Conservation (phyloP, 768 basidiomycete species). For the Podaxis sp. region DNA sequence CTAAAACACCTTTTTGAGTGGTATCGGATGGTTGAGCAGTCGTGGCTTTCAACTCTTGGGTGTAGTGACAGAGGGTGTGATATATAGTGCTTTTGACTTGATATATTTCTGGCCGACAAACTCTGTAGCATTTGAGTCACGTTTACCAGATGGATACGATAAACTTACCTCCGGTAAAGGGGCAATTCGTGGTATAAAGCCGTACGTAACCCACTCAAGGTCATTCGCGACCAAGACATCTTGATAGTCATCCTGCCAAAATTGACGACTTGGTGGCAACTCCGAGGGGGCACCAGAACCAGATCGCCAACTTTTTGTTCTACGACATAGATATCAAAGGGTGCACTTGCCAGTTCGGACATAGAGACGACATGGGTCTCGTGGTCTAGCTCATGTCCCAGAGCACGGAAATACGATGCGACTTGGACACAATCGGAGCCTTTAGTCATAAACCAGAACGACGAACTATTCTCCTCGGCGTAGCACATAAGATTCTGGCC, state of each 20-base stretch:
- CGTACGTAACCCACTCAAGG: slow-evolving; percentile 51
- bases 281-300: slow-evolving; percentile 76
- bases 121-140: slow-evolving; percentile 37
- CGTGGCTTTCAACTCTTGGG: slow-evolving; percentile 22
- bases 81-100: slow-evolving; percentile 67
- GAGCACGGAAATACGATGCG: slow-evolving; percentile 54
- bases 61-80: slow-evolving; percentile 43
- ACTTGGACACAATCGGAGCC: slow-evolving; percentile 53
- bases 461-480: slow-evolving; percentile 66
- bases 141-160: background rate
- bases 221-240: slow-evolving; percentile 87
- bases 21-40: background rate
- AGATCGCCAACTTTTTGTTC: slow-evolving; percentile 78
- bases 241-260: slow-evolving; percentile 79
- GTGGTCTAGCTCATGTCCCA: slow-evolving; percentile 66
- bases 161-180: slow-evolving; percentile 68
- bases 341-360: slow-evolving; percentile 61
- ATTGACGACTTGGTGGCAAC: slow-evolving; percentile 85
- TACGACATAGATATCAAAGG: slow-evolving; percentile 66
- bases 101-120: slow-evolving; percentile 80
- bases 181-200: slow-evolving; percentile 75
- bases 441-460: slow-evolving; percentile 87
- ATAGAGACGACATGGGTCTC: slow-evolving; percentile 66
- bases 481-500: slow-evolving; percentile 89
- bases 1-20: slow-evolving; percentile 6